phyloP scores from a whole-genome alignment of 345 rosid species.

The Populus euphratica region DNA sequence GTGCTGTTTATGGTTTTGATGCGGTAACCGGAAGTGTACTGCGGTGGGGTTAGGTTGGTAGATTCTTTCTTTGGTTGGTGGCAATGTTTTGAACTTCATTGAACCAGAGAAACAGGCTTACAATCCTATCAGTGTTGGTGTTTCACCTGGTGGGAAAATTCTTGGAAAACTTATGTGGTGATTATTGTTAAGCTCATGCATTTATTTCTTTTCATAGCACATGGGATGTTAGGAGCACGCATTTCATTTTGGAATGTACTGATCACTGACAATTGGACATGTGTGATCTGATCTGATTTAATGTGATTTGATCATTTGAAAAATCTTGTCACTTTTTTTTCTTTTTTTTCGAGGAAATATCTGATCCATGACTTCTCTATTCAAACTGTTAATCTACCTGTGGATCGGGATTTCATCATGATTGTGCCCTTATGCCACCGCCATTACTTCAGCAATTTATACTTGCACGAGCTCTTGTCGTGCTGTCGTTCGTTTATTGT shows the following conservation, averaged over 20 bases:
- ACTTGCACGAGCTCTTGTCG: neutral
- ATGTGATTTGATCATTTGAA: conserved; percentile 1
- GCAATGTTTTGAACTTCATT: neutral
- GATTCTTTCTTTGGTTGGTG: neutral
- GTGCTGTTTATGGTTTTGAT: neutral
- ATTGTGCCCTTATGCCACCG: neutral
- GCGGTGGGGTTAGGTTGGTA: neutral
- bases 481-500: neutral
- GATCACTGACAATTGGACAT: neutral
- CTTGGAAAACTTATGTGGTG: neutral
- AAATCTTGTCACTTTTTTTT: neutral
- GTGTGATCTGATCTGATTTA: neutral
- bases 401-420: neutral
- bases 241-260: neutral
- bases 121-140: neutral
- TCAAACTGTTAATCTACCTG: neutral
- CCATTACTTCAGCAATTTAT: neutral
- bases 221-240: neutral
- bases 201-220: neutral
- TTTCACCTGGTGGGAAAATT: neutral
- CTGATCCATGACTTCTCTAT: too few species aligned
- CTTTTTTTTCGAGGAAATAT: neutral
- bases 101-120: neutral
- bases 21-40: neutral
- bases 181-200: neutral